Evolutionary conservation across 495 filamentous ascomycete species (phyloP).

Genomic region (Tuber brumale): DNA sequence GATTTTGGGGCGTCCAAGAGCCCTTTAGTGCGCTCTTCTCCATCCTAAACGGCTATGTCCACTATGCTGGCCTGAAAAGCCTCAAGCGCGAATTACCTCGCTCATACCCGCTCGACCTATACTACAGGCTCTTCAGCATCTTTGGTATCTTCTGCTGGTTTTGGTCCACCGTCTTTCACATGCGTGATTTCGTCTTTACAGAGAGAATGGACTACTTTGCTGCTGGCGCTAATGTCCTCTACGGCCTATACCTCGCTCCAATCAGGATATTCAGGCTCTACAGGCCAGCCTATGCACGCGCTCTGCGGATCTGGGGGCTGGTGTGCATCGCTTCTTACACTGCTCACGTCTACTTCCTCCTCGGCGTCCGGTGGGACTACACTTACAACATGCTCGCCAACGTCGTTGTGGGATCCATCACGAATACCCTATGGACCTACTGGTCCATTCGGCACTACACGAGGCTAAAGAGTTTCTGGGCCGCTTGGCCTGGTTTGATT

Average conservation of each 20-base stretch:
- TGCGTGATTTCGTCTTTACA: constrained; percentile 72
- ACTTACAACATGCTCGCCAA: constrained; percentile 97
- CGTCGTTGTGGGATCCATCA: constrained; percentile 69
- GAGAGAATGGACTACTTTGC: constrained; percentile 96
- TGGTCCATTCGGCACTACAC: constrained; percentile 73
- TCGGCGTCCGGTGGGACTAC: constrained; percentile 84
- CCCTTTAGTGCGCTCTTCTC: constrained; percentile 90
- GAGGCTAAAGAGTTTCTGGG: constrained; percentile 64
- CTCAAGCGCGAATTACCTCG: constrained; percentile 63
- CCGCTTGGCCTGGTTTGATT: constrained; percentile 83
- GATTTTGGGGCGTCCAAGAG: constrained; percentile 88
- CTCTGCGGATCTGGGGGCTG: constrained; percentile 66
- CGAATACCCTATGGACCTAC: constrained; percentile 77
- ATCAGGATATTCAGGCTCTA: constrained; percentile 80
- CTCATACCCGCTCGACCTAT: constrained; percentile 66
- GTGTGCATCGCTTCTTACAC: constrained; percentile 65
- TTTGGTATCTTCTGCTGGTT: constrained; percentile 77
- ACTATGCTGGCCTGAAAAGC: constrained; percentile 67
- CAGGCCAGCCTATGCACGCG: constrained; percentile 51
- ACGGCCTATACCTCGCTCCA: constrained; percentile 76
- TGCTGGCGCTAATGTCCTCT: constrained; percentile 83
- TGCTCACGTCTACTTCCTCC: constrained; percentile 75
- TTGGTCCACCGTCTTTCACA: constrained; percentile 86
- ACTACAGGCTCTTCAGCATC: constrained; percentile 75
- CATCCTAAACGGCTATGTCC: constrained; percentile 79